Percentiles rank a stretch among this genome's conserved stretches.
Conservation (phyloP, 805 yeast genomes). For the Starmerella floris region DNA sequence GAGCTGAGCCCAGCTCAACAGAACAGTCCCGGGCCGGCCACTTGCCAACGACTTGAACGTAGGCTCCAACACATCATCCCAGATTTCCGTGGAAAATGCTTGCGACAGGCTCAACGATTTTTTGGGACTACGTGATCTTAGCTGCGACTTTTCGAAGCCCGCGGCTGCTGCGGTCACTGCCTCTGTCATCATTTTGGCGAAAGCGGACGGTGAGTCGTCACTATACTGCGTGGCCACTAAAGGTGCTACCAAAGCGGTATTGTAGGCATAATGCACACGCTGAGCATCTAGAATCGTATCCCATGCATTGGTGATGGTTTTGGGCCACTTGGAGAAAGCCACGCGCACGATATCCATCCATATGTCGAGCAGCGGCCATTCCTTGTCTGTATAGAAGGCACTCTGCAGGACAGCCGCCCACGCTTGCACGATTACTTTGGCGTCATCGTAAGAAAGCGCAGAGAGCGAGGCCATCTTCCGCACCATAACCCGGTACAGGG, state of each 20-base stretch:
- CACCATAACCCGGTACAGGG: not conserved
- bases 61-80: not conserved
- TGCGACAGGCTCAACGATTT: not conserved
- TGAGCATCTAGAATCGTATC: conserved; percentile 8
- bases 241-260: conserved; percentile 8
- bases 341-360: conserved; percentile 14
- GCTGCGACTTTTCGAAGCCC: not conserved
- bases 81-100: not conserved
- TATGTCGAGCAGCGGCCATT: conserved; percentile 7
- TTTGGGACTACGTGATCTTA: not conserved
- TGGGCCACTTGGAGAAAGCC: conserved; percentile 6
- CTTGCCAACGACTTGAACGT: not conserved
- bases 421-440: not conserved
- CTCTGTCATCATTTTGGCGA: not conserved
- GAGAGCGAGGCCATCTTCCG: not conserved
- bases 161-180: not conserved
- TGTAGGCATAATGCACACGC: not conserved
- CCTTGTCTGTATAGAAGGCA: not conserved
- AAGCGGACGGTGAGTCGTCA: not conserved
- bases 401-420: conserved; percentile 3
- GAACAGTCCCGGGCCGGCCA: not conserved
- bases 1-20: not conserved
- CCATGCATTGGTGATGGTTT: conserved; percentile 13
- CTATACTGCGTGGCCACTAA: conserved; percentile 2
- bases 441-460: not conserved